Evolutionary conservation across 2,329 filamentous ascomycete species (phyloP), one percentile per base, ranked within the genome.

Genomic region (Trichoderma aggressivum): DNA sequence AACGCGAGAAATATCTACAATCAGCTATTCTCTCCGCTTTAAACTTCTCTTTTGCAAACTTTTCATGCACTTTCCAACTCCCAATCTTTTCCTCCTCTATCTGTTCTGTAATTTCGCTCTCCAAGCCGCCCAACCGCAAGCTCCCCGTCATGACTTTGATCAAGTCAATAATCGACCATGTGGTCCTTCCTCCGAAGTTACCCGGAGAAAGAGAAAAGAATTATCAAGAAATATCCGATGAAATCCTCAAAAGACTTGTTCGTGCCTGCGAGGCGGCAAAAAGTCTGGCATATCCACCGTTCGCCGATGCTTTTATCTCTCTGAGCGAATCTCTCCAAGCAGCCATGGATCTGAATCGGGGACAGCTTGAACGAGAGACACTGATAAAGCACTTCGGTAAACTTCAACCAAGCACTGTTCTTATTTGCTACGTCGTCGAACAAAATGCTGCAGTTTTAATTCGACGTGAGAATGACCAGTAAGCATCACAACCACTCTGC

Each of bases 371-470:
- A 0, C 73, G 21, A 43, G 71, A 21, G 8, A 3, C 21, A 8
- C 14, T 72, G n/a, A n/a, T 24, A 1, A 36, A 58, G n/a, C 21
- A 72, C 1, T 70, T 70, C 24, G n/a, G 26, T 3, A 50, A 68
- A 28, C 58, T 74, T 12, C 32, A 53, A 0, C 60, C 26, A 12
- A n/a, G 32, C 0, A 12, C 65, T 1, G 32, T 67, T 70, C 71
- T 76, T 6, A 36, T 67, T 3, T 65, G 78, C 0, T 72, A 76
- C 7, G 26, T 79, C 16, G 61, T 65, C 5, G 64, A 73, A 2
- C 81, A 82, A 32, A 82, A 82, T 64, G 77, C 80, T 0, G 78
- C 75, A 2, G 34, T 82, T 2, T 65, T 82, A 3, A 71, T 81
- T 2, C 72, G 77, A 34, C 71, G 69, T 3, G 34, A 74, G 36